Evolutionary conservation across 2,329 filamentous ascomycete species (phyloP).

Genomic region (Corinectria fuckeliana): DNA sequence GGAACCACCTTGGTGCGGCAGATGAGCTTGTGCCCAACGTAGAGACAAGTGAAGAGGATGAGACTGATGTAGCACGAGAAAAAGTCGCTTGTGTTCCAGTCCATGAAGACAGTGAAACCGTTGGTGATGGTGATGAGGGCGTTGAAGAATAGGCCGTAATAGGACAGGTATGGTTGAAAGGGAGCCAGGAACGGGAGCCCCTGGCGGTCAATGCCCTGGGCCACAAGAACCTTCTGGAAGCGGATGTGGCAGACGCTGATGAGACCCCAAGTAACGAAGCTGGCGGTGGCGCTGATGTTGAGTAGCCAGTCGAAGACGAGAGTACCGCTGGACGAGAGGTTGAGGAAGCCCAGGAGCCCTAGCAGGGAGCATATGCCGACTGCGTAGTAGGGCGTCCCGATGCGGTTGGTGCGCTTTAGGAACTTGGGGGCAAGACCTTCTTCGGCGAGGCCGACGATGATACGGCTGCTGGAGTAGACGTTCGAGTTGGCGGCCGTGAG

Average conservation of each 20-base stretch:
- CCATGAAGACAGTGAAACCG: conserved; percentile 72
- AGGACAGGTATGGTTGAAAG: conserved; percentile 68
- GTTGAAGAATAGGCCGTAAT: conserved; percentile 71
- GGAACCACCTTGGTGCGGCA: conserved; percentile 49
- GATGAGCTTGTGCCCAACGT: conserved; percentile 64
- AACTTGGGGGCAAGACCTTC: conserved; percentile 68
- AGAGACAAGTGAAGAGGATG: conserved; percentile 67
- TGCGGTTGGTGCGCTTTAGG: conserved; percentile 64
- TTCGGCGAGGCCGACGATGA: conserved; percentile 69
- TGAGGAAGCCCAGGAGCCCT: conserved; percentile 71
- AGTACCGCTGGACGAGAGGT: conserved; percentile 63
- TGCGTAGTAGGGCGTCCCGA: conserved; percentile 68
- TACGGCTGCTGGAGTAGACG: conserved; percentile 74
- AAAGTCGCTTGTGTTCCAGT: conserved; percentile 66
- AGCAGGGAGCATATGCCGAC: conserved; percentile 62
- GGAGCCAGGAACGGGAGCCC: conserved; percentile 66
- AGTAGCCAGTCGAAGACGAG: conserved; percentile 76
- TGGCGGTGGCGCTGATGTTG: conserved; percentile 72
- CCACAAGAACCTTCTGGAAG: conserved; percentile 66
- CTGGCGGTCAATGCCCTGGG: conserved; percentile 62
- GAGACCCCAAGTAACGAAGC: conserved; percentile 74
- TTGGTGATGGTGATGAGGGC: conserved; percentile 69
- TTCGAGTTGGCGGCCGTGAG: conserved; percentile 81
- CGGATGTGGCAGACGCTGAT: conserved; percentile 69
- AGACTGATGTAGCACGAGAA: conserved; percentile 70